Evolutionary conservation across 768 basidiomycete species (phyloP), one percentile per base, ranked within the genome.

Genomic region (Kockovaella imperatae): DNA sequence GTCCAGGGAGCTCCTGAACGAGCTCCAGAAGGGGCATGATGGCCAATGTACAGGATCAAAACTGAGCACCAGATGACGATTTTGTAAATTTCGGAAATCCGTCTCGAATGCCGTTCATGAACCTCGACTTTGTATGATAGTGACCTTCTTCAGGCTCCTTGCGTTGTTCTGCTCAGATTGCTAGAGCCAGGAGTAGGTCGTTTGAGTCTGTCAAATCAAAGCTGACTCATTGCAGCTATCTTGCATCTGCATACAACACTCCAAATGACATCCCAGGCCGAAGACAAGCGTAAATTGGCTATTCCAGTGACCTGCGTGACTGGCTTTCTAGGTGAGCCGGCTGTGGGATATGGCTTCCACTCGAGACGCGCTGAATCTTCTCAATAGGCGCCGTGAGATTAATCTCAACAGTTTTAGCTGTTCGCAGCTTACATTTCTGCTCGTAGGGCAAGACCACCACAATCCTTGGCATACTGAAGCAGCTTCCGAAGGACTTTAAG

Each of bases 251-350:
- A n/a, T n/a, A n/a, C n/a, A n/a, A n/a, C n/a, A n/a, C n/a, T n/a
- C n/a, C n/a, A n/a, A n/a, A n/a, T n/a, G n/a, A n/a, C n/a, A n/a
- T n/a, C n/a, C n/a, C n/a, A n/a, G n/a, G n/a, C n/a, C n/a, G n/a
- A n/a, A n/a, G n/a, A n/a, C n/a, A n/a, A n/a, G n/a, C n/a, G n/a
- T n/a, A n/a, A n/a, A n/a, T n/a, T n/a, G n/a, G n/a, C 60, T 5
- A 90, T 89, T 57, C 87, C 88, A 11, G 83, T 95, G 56, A 91
- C 91, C 1, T 86, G 91, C 49, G 88, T 93, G 72, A 96, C 90
- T n/a, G 90, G 90, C 14, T 93, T 88, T 67, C 79, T 89, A 3
- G 62, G 67, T 64, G 32, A 48, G 63, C 52, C 40, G n/a, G n/a
- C n/a, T n/a, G n/a, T n/a, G n/a, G n/a, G n/a, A n/a, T n/a, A n/a